Evolutionary conservation across 2,329 filamentous ascomycete species (phyloP).

Genomic region (Fusarium ambrosium): DNA sequence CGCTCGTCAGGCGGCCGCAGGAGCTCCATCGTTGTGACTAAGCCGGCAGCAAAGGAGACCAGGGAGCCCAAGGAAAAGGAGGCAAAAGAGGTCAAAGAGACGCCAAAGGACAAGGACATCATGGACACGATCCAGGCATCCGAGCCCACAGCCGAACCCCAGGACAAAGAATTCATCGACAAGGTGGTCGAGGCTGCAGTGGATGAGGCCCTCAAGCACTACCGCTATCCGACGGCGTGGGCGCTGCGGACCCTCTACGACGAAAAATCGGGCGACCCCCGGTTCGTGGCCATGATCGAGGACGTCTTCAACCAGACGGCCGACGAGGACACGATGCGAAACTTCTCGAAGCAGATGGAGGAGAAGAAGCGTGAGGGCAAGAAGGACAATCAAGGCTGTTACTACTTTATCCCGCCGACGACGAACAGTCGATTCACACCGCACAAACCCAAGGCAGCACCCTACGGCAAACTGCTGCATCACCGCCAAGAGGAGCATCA

Average conservation of each 20-base stretch:
- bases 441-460: slow-evolving; percentile 62
- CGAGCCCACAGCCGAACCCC: slow-evolving; percentile 40
- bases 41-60: slow-evolving; percentile 33
- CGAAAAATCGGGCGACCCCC: slow-evolving; percentile 64
- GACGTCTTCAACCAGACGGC: slow-evolving; percentile 70
- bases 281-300: slow-evolving; percentile 70
- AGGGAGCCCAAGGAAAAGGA: slow-evolving; percentile 26
- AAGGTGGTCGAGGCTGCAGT: slow-evolving; percentile 70
- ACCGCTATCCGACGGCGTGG: slow-evolving; percentile 73
- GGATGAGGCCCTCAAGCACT: slow-evolving; percentile 68
- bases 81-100: slow-evolving; percentile 21
- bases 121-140: slow-evolving; percentile 35
- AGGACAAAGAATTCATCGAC: slow-evolving; percentile 62
- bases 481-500: slow-evolving; percentile 48
- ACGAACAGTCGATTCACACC: slow-evolving; percentile 58
- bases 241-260: slow-evolving; percentile 72
- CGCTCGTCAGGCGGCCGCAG: slow-evolving; percentile 42
- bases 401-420: slow-evolving; percentile 67
- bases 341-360: slow-evolving; percentile 65
- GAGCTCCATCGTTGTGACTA: slow-evolving; percentile 41
- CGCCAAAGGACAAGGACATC: slow-evolving; percentile 23
- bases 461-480: slow-evolving; percentile 62
- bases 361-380: slow-evolving; percentile 70
- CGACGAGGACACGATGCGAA: slow-evolving; percentile 63
- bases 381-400: slow-evolving; percentile 63